Percentiles rank a stretch among this genome's conserved stretches.
These are phyloP conservation scores for Chlorella vulgaris DNA, from an alignment of 139 green algal genomes.

Conservation along the genomic window DNA sequence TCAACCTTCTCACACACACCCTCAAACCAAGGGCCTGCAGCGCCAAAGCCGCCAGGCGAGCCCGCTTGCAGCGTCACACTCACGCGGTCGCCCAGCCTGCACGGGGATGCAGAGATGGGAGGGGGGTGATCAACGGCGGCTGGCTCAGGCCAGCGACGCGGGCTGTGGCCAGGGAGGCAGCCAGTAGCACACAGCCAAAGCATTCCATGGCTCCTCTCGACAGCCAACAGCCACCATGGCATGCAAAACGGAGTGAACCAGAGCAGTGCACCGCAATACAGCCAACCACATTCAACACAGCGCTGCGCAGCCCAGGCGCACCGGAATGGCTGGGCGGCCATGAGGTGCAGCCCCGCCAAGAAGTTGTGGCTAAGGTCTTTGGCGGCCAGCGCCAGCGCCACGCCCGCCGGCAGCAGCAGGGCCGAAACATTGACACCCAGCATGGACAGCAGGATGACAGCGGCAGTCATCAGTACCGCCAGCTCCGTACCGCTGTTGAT, in stretches of 20 bases:
- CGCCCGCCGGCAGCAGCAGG: constrained; percentile 71
- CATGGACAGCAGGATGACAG: constrained; percentile 67
- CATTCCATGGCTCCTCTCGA: too few species aligned
- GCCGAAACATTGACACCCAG: constrained; percentile 72
- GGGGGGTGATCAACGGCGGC: too few species aligned
- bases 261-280: too few species aligned
- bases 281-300: too few species aligned
- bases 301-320: neutral
- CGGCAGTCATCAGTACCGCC: constrained; percentile 44
- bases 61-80: constrained; percentile 51
- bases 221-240: too few species aligned
- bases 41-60: constrained; percentile 6
- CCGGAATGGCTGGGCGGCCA: constrained; percentile 64
- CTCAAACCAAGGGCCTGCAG: constrained; percentile 63
- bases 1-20: constrained; percentile 73
- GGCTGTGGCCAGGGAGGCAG: too few species aligned
- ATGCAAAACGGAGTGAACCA: too few species aligned
- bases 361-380: constrained; percentile 76
- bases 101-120: too few species aligned
- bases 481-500: constrained; percentile 69
- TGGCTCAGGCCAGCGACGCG: too few species aligned
- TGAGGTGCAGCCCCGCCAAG: constrained; percentile 73
- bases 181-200: too few species aligned
- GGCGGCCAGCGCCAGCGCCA: constrained; percentile 67
- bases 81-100: constrained; percentile 68